These are phyloP conservation scores for Aureobasidium sp. DNA, from an alignment of 2,329 filamentous ascomycete genomes.

Conservation along the genomic window DNA sequence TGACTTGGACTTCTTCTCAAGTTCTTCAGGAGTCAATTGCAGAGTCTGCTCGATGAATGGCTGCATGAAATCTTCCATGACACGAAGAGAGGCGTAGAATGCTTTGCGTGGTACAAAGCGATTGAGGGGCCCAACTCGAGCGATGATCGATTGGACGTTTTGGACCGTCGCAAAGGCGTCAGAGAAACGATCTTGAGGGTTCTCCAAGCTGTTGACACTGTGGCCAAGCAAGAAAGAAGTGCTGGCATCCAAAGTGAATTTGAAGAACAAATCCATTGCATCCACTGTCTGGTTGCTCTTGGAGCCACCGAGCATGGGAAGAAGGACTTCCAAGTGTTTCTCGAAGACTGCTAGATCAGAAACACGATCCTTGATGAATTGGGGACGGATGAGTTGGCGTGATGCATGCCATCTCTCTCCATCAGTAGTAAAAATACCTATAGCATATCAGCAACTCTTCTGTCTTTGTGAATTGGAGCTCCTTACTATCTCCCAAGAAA, in stretches of 20 bases:
- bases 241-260: conserved; percentile 76
- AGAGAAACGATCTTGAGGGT: conserved; percentile 62
- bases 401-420: conserved; percentile 71
- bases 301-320: conserved; percentile 50
- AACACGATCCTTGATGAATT: conserved; percentile 79
- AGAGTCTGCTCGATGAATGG: conserved; percentile 71
- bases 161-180: conserved; percentile 76
- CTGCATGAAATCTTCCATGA: conserved; percentile 70
- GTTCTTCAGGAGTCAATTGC: conserved; percentile 60
- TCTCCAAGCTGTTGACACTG: conserved; percentile 56
- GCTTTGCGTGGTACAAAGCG: conserved; percentile 54
- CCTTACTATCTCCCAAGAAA: conserved; percentile 71
- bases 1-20: conserved; percentile 64
- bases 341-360: conserved; percentile 79
- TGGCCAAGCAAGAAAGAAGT: conserved; percentile 81
- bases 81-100: conserved; percentile 58
- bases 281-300: conserved; percentile 50
- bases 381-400: conserved; percentile 74
- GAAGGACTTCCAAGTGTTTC: conserved; percentile 65
- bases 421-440: conserved; percentile 63
- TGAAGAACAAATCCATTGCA: conserved; percentile 71
- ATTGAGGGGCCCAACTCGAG: conserved; percentile 58
- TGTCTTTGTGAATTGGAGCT: conserved; percentile 28
- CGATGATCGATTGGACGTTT: conserved; percentile 60
- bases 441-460: conserved; percentile 6